Percentiles rank a stretch among this genome's conserved stretches.
These are phyloP conservation scores for Capsella rubella DNA, from an alignment of 441 rosid genomes.

Conservation along the genomic window DNA sequence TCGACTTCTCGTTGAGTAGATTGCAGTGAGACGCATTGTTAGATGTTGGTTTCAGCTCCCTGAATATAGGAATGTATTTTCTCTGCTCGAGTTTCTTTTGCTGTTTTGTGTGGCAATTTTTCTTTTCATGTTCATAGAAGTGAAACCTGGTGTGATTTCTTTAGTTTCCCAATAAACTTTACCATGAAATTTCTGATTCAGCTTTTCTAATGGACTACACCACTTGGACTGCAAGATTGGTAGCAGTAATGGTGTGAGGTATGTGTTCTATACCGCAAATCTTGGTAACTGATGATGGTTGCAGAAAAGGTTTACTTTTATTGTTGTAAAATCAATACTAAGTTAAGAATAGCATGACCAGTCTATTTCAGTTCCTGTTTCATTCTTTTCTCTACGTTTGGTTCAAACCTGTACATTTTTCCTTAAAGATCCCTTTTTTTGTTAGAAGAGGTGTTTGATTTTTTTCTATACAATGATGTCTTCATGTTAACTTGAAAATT, in stretches of 20 bases:
- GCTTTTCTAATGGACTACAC: constrained; percentile 54
- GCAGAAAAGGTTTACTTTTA: background rate
- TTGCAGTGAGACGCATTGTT: constrained; percentile 8
- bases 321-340: background rate
- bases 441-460: constrained; percentile 2
- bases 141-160: constrained; percentile 21
- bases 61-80: constrained; percentile 11
- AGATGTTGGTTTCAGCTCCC: constrained; percentile 2
- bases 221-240: constrained; percentile 43
- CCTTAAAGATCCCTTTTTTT: background rate
- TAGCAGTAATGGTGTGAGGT: constrained; percentile 42
- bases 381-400: constrained; percentile 19
- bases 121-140: background rate
- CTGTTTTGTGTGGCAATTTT: constrained; percentile 1
- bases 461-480: constrained; percentile 16
- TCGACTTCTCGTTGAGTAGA: constrained; percentile 8
- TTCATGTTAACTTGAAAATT: background rate
- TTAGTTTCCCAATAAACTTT: constrained; percentile 13
- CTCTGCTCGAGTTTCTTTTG: background rate
- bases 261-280: constrained; percentile 32
- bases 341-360: constrained; percentile 4
- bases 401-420: constrained; percentile 9
- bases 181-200: constrained; percentile 48
- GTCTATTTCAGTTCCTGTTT: background rate
- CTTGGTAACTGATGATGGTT: background rate